Percentiles rank a stretch among this genome's conserved stretches.
phyloP scores from a whole-genome alignment of 83 land plant species.

The Thuja plicata region DNA sequence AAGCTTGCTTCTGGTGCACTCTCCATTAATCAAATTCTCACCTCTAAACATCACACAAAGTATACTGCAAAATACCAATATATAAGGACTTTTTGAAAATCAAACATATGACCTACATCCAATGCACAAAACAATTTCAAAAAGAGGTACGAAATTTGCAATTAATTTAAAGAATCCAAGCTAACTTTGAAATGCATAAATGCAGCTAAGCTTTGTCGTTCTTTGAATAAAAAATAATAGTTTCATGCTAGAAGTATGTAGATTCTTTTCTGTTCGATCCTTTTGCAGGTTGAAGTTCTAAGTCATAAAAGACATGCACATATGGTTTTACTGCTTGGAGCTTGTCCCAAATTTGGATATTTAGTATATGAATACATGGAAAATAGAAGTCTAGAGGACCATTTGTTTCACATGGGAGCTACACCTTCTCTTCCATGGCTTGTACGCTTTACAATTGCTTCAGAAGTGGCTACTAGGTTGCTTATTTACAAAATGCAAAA shows the following conservation, averaged over 20 bases:
- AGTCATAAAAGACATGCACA: slow-evolving; percentile 61
- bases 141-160: slow-evolving; percentile 36
- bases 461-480: slow-evolving; percentile 64
- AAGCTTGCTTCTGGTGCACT: no score
- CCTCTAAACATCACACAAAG: no score
- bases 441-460: slow-evolving; percentile 52
- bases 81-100: no score
- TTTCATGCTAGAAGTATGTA: not conserved
- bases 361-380: slow-evolving; percentile 71
- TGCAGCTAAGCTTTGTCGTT: not conserved
- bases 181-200: not conserved
- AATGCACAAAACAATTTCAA: slow-evolving; percentile 46
- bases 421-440: slow-evolving; percentile 65
- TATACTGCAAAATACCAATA: no score
- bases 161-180: not conserved
- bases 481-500: slow-evolving; percentile 55
- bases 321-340: slow-evolving; percentile 68
- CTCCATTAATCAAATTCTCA: no score
- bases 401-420: slow-evolving; percentile 46
- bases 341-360: slow-evolving; percentile 65
- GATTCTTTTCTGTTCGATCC: not conserved
- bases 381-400: slow-evolving; percentile 67
- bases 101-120: no score
- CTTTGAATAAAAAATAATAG: not conserved
- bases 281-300: slow-evolving; percentile 56